Evolutionary conservation across 805 yeast species (phyloP).

Genomic region (Kuraishia piskuri): DNA sequence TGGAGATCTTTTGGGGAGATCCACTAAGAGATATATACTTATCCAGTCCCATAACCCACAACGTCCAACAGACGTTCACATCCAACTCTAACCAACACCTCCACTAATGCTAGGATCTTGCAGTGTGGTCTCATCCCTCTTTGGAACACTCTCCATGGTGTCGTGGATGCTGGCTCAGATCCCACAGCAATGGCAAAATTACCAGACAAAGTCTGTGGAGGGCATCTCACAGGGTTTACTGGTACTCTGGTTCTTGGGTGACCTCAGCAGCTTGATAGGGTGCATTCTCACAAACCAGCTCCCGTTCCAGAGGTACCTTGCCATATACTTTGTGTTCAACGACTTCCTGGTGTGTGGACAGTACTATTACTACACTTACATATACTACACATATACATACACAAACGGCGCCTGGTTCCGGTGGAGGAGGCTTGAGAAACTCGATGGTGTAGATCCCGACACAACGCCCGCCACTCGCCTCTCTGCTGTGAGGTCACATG

Average conservation of each 20-base stretch:
- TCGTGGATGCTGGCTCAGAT: slow-evolving; percentile 27
- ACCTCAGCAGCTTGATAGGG: slow-evolving; percentile 39
- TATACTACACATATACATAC: slow-evolving; percentile 7
- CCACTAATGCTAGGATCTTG: not conserved
- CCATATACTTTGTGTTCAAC: slow-evolving; percentile 64
- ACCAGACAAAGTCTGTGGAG: slow-evolving; percentile 19
- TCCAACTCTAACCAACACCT: no score
- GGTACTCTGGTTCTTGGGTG: slow-evolving; percentile 25
- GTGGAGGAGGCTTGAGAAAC: slow-evolving; percentile 23
- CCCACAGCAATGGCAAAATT: slow-evolving; percentile 27
- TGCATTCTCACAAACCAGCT: slow-evolving; percentile 71
- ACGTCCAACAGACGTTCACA: no score
- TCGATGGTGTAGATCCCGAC: slow-evolving; percentile 4
- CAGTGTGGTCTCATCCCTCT: not conserved
- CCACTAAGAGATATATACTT: no score
- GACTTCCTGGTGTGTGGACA: slow-evolving; percentile 65
- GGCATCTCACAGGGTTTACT: slow-evolving; percentile 23
- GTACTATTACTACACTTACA: slow-evolving; percentile 57
- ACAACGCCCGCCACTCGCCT: not conserved
- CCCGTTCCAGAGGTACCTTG: slow-evolving; percentile 70
- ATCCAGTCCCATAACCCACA: no score
- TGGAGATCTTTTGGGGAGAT: no score
- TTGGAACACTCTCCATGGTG: slow-evolving; percentile 15
- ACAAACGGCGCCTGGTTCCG: slow-evolving; percentile 20
- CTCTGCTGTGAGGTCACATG: not conserved